Evolutionary conservation across 768 basidiomycete genomes (phyloP).

Genomic region (Rhodotorula taiwanensis): DNA sequence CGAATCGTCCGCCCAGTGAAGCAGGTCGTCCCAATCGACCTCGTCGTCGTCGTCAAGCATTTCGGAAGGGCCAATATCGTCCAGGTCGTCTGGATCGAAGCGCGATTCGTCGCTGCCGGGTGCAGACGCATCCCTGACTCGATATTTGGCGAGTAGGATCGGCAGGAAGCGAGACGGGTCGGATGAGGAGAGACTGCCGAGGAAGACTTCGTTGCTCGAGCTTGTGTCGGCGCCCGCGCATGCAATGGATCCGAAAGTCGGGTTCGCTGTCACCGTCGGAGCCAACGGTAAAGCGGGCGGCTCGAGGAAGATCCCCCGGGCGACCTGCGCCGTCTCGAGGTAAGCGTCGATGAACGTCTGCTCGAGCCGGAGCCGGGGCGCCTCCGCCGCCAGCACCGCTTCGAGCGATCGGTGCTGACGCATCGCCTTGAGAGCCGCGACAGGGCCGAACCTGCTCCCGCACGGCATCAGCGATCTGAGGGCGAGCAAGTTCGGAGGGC

Average conservation of each 20-base stretch:
- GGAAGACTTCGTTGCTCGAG: too few species aligned
- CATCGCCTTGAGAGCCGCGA: not conserved
- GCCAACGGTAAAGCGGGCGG: conserved; percentile 3
- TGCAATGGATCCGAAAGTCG: too few species aligned
- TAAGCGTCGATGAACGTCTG: not conserved
- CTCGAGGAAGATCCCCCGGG: conserved; percentile 16
- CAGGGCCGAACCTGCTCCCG: conserved; percentile 10
- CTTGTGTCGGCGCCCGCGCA: too few species aligned
- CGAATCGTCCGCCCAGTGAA: too few species aligned
- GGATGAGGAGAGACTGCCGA: too few species aligned
- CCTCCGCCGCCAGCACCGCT: not conserved
- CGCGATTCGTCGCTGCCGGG: too few species aligned
- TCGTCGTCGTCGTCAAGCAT: too few species aligned
- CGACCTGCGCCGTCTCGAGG: conserved; percentile 14
- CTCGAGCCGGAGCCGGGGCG: not conserved
- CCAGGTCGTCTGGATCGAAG: too few species aligned
- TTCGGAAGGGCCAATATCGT: too few species aligned
- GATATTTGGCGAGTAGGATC: not conserved
- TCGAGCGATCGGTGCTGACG: conserved; percentile 8
- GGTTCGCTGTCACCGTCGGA: not conserved
- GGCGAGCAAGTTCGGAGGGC: too few species aligned
- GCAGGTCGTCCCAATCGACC: too few species aligned
- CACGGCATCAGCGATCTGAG: not conserved
- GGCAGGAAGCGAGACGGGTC: too few species aligned
- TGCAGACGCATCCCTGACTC: not conserved